Evolutionary conservation across 2,329 filamentous ascomycete species (phyloP), one percentile per base, ranked within the genome.

Genomic region (Paracamarosporium sp.): DNA sequence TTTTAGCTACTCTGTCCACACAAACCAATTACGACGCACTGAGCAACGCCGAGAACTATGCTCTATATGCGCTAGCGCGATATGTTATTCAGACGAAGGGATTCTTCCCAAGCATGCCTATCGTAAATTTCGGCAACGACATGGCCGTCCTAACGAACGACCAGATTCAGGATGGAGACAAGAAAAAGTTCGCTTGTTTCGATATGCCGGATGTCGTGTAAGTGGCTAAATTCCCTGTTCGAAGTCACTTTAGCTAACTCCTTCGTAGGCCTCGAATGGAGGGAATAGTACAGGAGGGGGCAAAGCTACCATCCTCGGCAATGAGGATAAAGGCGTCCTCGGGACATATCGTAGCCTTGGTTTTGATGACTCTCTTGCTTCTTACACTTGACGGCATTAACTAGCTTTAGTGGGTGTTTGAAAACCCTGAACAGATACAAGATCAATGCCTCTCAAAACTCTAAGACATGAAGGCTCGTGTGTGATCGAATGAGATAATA

Each of bases 31-130:
- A 75, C 38, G 71, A 75, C 33, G 67, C 72, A 1, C 61, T 61
- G 1, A 75, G 74, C 46, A 76, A 76, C 24, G 69, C 73, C 0
- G 73, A 76, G 41, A 76, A 70, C 44, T 75, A 76, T 45, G 72
- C 70, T 1, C 38, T 76, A 4, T 75, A 72, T 50, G 72, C 73
- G 15, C 66, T 70, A 47, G 65, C 71, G 20, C 68, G 67, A 24
- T 76, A 74, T 38, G 60, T 76, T 1, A 60, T 74, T 40, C 46
- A 63, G 44, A 62, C 59, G 30, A 70, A 69, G 41, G 62, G 64
- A 0, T 71, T 75, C 45, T 75, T 70, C 51, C 73, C 73, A 1
- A 68, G 63, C 15, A 57, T 68, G 1, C 73, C 73, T 1, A 66
- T 72, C 11, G 71, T 76, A 59, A 64, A 70, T 28, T 71, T 74